A percentile compares a stretch with the other conserved stretches of the same genome.
Conservation (phyloP, 441 rosid genomes). For the Flueggea neowawraea region DNA sequence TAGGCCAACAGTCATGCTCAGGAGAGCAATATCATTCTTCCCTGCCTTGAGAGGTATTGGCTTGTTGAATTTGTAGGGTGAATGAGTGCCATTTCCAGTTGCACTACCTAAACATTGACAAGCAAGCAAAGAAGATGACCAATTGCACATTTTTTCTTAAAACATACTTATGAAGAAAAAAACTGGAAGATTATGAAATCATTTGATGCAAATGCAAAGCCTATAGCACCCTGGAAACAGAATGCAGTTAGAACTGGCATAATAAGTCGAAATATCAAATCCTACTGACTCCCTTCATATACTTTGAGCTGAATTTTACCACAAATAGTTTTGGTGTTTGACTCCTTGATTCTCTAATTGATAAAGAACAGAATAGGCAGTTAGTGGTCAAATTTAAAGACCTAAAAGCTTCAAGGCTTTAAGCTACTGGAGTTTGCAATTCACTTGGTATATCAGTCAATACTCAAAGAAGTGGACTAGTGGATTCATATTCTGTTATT, state of each 20-base stretch:
- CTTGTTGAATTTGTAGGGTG: constrained; percentile 55
- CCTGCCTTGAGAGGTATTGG: constrained; percentile 73
- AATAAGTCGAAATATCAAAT: neutral
- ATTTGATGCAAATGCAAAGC: neutral
- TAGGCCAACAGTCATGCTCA: constrained; percentile 92
- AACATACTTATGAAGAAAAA: neutral
- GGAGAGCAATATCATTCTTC: constrained; percentile 68
- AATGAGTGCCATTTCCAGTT: constrained; percentile 71
- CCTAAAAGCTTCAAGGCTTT: no score
- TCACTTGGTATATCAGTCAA: no score
- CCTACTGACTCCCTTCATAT: neutral
- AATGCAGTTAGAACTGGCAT: neutral
- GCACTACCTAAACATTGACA: constrained; percentile 55
- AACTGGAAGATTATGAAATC: no score
- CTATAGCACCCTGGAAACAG: neutral
- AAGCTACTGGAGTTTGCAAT: no score
- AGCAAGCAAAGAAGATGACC: constrained; percentile 4
- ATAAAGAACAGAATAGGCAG: no score
- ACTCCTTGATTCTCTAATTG: no score
- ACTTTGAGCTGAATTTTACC: no score
- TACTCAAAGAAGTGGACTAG: no score
- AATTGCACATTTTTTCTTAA: neutral
- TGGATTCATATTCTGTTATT: no score
- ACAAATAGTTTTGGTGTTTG: no score
- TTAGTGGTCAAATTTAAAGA: no score